Evolutionary conservation across 202 grass and related monocot genomes (phyloP), one percentile per base, ranked within the genome.

Genomic region (Zoysia matrella): DNA sequence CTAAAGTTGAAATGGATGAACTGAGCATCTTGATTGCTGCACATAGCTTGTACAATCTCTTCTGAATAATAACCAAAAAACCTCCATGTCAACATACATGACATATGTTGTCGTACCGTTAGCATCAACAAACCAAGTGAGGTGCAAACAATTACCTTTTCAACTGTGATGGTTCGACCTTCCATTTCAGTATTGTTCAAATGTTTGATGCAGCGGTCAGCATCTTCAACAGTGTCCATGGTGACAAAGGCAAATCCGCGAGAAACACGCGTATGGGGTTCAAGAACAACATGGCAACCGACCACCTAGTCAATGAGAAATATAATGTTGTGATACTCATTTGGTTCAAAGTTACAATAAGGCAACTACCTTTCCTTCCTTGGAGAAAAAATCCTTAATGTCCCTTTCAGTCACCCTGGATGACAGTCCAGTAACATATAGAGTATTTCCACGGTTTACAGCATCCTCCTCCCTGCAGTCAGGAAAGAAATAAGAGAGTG

Each of bases 31-130:
- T 89, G 88, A 75, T 76, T 94, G 83, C 83, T 89, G 89, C 83
- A 89, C 88, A 89, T 72, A 85, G 81, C 83, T 91, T 88, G 83
- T 55, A 83, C 88, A 88, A 80, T 86, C 70, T 87, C 87, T 90
- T 93, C 91, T 90, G 88, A 93, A 93, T 88, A 82, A 88, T 88
- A 82, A 88, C 85, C 85, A 88, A 93, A 93, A 93, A 93, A 90
- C 85, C 79, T 90, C 88, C 74, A 90, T 74, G 88, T 93, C 83
- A 93, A 90, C 71, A 86, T 45, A 74, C 40, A 77, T 66, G 56
- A 83, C 69, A 74, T 47, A 88, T 42, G 61, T 83, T 15, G 49
- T 7, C 43, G 36, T 75, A 82, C 44, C 71, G 6, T 75, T 45
- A 52, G 63, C 30, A 78, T 80, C 69, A 79, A 67, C 50, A 75